These are phyloP conservation scores for Petunia secreta DNA, from an alignment of 257 asterid genomes.

Conservation along the genomic window DNA sequence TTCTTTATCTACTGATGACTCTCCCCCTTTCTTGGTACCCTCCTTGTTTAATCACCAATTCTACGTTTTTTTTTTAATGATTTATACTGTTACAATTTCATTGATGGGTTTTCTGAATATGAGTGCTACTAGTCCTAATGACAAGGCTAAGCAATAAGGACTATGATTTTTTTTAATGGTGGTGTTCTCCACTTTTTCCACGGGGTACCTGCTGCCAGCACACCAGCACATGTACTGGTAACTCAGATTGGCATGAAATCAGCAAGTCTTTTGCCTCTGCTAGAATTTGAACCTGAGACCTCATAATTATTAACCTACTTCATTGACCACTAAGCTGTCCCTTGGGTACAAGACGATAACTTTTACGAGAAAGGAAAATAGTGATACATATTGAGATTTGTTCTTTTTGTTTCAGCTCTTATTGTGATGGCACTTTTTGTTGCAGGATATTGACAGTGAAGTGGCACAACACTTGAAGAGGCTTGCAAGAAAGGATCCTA, in stretches of 20 bases:
- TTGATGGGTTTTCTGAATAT: not conserved
- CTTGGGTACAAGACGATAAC: too few species aligned
- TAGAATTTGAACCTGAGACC: too few species aligned
- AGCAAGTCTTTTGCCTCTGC: too few species aligned
- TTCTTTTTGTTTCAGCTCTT: conserved; percentile 7
- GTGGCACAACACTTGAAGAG: conserved; percentile 91
- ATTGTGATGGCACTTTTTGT: conserved; percentile 25
- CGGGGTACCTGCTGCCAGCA: too few species aligned
- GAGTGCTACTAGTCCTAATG: not conserved
- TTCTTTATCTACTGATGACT: conserved; percentile 60
- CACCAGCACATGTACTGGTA: too few species aligned
- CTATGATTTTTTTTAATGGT: not conserved
- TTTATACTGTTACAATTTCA: not conserved
- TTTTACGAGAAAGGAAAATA: not conserved
- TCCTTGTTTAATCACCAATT: not conserved
- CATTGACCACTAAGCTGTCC: too few species aligned
- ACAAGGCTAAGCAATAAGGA: not conserved
- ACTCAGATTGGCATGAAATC: too few species aligned
- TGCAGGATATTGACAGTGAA: conserved; percentile 83
- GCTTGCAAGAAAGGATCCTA: conserved; percentile 91
- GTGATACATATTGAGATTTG: not conserved
- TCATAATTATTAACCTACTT: too few species aligned
- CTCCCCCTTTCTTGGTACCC: conserved; percentile 58
- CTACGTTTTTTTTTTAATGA: not conserved
- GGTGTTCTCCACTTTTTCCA: too few species aligned